Evolutionary conservation across 371 early-diverging fungal genomes (phyloP), one percentile per base, ranked within the genome.

Genomic region (Fennellomyces sp.): DNA sequence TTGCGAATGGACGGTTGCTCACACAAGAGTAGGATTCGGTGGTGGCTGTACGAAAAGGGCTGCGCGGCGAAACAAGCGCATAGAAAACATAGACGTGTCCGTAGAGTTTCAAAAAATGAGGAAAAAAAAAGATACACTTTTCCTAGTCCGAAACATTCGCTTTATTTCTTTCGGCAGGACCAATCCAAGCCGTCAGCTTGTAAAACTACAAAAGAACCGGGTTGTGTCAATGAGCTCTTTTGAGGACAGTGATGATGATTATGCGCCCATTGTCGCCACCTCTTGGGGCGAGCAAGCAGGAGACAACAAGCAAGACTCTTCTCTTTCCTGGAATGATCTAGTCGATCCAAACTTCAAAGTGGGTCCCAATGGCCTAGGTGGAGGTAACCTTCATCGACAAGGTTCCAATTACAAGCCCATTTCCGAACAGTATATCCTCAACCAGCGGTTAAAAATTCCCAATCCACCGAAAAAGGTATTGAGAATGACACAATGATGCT

Each of bases 11-110:
- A 36, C 8, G 30, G 23, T 30, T 38, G n/a, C 38, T 3, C 17
- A 15, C 19, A 48, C 12, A 33, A 49, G 39, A 6, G n/a, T 68
- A 81, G 80, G 82, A 87, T 51, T 84, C 81, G 50, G 83, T 87
- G 10, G 65, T 85, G 30, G 81, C 85, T 21, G 79, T 85, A 8
- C 69, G 86, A 49, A 85, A 85, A 63, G 87, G 87, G 7, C 72
- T 86, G 31, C 78, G 78, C 35, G 73, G 72, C n/a, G 70, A 70
- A 8, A 33, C 56, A 41, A 29, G 21, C 26, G 0, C 17, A n/a
- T n/a, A n/a, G n/a, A n/a, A n/a, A n/a, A n/a, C n/a, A n/a, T n/a
- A n/a, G n/a, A n/a, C n/a, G n/a, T n/a, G n/a, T n/a, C n/a, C n/a
- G n/a, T n/a, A n/a, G n/a, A n/a, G n/a, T 21, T 42, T 25, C 45